Base-by-base conservation (phyloP, 305 asterid species). In the Euphrasia arctica region DNA sequence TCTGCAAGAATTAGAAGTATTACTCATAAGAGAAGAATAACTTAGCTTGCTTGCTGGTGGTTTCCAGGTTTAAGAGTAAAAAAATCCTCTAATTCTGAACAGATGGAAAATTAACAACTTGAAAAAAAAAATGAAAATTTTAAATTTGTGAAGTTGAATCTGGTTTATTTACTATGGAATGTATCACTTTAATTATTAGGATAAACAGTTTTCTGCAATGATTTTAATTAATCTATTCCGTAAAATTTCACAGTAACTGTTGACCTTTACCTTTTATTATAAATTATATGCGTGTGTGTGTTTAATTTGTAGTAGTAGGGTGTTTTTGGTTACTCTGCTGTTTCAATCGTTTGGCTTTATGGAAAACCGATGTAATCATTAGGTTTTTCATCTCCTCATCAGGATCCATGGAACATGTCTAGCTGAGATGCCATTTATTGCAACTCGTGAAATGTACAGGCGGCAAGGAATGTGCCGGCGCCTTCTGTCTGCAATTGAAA, bases 371-470 rank as follows among this genome's bases (percentile, higher is more conserved):
- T 57, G 32, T 75, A 57, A 70, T 71, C 18, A 57, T 69, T 60
- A 60, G 28, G 50, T 60, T 58, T 58, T 64, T 62, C 55, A 49
- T 67, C 54, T 57, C 67, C 57, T 72, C 32, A 13, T 54, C 78
- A 90, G 97, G 79, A 83, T 90, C 65, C 95, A 73, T 65, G 95
- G 94, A 56, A 79, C 79, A 13, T 77, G 80, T 77, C 83, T 91
- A 63, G 96, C 96, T 70, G 98, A 91, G 81, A 91, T 91, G 98
- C 96, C 96, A 48, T 88, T 91, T 73, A 91, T 91, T 67, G 98
- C 91, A 67, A 88, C 96, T 50, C 95, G 98, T 59, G 79, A 70
- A 60, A 77, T 85, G 70, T 88, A 88, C 76, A 83, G 98, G 70
- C 87, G 90, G 70, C 96, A 91, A 76, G 98, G 98, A 72, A 91